A percentile compares a stretch with the other conserved stretches of the same genome.
Conservation (phyloP, 2,329 filamentous ascomycete genomes). For the Pseudonectria buxi region DNA sequence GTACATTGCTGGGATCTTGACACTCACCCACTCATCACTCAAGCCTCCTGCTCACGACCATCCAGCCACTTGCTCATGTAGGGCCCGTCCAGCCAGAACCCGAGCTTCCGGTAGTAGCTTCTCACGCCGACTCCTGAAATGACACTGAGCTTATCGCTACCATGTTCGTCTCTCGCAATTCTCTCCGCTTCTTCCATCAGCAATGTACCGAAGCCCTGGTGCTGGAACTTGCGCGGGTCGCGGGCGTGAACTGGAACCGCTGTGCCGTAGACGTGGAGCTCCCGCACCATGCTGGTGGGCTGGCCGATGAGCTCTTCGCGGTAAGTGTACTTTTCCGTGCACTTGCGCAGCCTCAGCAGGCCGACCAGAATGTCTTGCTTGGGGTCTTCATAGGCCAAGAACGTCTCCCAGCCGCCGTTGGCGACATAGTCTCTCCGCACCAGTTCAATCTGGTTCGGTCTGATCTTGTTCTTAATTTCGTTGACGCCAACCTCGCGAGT, state of each 20-base stretch:
- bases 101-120: constrained; percentile 89
- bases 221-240: constrained; percentile 94
- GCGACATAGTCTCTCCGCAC: constrained; percentile 89
- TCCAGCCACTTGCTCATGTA: constrained; percentile 68
- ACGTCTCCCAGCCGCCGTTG: constrained; percentile 98
- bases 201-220: constrained; percentile 92
- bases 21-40: constrained; percentile 3
- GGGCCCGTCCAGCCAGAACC: constrained; percentile 88
- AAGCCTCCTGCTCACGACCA: constrained; percentile 27
- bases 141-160: constrained; percentile 88
- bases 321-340: constrained; percentile 86
- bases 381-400: constrained; percentile 94
- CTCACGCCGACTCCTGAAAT: constrained; percentile 97
- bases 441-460: constrained; percentile 91
- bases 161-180: constrained; percentile 90
- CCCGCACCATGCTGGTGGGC: constrained; percentile 84
- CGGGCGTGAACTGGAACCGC: constrained; percentile 96
- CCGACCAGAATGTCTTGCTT: constrained; percentile 98
- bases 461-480: constrained; percentile 97
- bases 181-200: constrained; percentile 97
- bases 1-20: no score
- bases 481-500: constrained; percentile 97
- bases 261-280: constrained; percentile 93
- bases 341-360: constrained; percentile 81
- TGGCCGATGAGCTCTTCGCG: constrained; percentile 79